Percentiles rank a stretch among this genome's conserved stretches.
Conservation (phyloP, 2,329 filamentous ascomycete species). For the Annulohypoxylon truncatum region DNA sequence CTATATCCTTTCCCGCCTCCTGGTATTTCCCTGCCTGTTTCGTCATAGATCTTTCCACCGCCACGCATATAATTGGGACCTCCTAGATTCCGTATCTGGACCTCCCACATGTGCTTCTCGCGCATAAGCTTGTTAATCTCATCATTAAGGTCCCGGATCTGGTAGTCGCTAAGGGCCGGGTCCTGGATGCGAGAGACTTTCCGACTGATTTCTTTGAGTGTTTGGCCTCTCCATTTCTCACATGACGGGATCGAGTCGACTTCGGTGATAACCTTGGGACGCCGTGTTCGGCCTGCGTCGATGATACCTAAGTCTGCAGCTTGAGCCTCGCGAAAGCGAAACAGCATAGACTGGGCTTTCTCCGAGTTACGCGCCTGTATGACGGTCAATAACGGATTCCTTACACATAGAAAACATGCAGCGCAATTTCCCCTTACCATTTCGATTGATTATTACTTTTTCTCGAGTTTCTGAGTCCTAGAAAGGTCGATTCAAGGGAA, state of each 20-base stretch:
- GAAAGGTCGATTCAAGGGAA: background rate
- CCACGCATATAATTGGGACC: constrained; percentile 96
- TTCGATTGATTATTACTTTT: constrained; percentile 35
- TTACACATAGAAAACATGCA: background rate
- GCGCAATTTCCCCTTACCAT: constrained; percentile 42
- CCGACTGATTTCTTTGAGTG: constrained; percentile 95
- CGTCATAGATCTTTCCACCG: constrained; percentile 77
- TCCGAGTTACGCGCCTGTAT: constrained; percentile 91
- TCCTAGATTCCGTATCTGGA: constrained; percentile 94
- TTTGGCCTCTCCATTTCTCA: constrained; percentile 98
- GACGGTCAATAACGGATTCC: background rate
- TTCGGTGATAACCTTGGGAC: constrained; percentile 90
- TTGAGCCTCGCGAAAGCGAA: constrained; percentile 95
- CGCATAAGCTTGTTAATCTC: constrained; percentile 99
- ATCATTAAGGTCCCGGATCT: constrained; percentile 97
- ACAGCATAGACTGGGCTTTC: constrained; percentile 99
- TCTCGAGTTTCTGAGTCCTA: background rate
- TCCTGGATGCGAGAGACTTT: constrained; percentile 98
- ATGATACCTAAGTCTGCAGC: constrained; percentile 86
- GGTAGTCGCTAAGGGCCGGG: constrained; percentile 88
- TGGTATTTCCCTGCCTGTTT: constrained; percentile 76
- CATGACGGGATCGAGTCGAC: constrained; percentile 85
- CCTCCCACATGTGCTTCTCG: constrained; percentile 99
- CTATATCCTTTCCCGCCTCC: constrained; percentile 89
- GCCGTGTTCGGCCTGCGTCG: constrained; percentile 88